Percentiles rank a stretch among this genome's conserved stretches.
Evolutionary conservation across 2,329 filamentous ascomycete genomes (phyloP).

Genomic region (Claviceps sp.): DNA sequence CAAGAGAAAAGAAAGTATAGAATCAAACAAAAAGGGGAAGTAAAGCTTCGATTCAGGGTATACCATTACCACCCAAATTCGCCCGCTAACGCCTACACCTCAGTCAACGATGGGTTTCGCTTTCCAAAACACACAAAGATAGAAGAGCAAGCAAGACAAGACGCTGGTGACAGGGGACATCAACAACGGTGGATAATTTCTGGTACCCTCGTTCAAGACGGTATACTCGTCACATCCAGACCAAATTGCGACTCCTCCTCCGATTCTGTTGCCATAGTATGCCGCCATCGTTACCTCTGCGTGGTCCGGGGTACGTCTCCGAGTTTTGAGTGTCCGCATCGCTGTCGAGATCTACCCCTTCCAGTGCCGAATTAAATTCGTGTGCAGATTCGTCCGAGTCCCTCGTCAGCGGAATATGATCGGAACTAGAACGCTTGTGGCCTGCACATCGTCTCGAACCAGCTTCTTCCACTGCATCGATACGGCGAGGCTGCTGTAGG

Average conservation of each 20-base stretch:
- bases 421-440: conserved; percentile 14
- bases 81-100: not conserved
- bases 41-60: not conserved
- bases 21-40: not conserved
- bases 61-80: not conserved
- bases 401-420: conserved; percentile 27
- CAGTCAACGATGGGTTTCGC: not conserved
- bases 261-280: conserved; percentile 43
- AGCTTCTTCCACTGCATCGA: conserved; percentile 1
- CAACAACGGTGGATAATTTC: no score
- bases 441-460: conserved; percentile 12
- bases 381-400: conserved; percentile 31
- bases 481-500: conserved; percentile 1
- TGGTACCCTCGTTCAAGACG: not conserved
- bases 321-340: conserved; percentile 8
- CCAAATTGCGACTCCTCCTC: conserved; percentile 31
- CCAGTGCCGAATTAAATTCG: conserved; percentile 27
- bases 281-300: conserved; percentile 20
- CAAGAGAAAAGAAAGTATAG: not conserved
- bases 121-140: not conserved
- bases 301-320: conserved; percentile 11
- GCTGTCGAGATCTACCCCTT: conserved; percentile 21
- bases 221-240: conserved; percentile 26
- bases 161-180: not conserved
- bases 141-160: no score